These are phyloP conservation scores for Pseudopithomyces chartarum DNA, from an alignment of 2,329 filamentous ascomycete species.

Conservation along the genomic window DNA sequence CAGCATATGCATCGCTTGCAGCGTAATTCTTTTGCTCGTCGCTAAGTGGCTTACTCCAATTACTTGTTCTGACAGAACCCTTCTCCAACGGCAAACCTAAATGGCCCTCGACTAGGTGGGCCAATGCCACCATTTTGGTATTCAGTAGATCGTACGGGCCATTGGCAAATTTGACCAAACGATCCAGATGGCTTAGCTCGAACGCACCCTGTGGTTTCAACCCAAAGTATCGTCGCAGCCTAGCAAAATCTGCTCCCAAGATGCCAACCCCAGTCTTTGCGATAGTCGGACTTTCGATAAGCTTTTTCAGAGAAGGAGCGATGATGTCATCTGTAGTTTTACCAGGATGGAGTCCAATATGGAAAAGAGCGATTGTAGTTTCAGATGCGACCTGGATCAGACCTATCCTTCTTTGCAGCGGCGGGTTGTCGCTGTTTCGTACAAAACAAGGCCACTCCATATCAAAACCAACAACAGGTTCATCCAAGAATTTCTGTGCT, in stretches of 20 bases:
- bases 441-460: slow-evolving; percentile 74
- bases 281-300: slow-evolving; percentile 73
- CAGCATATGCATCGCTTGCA: slow-evolving; percentile 87
- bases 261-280: slow-evolving; percentile 80
- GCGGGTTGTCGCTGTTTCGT: slow-evolving; percentile 49
- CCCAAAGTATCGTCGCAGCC: slow-evolving; percentile 68
- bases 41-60: slow-evolving; percentile 72
- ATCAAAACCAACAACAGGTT: slow-evolving; percentile 83
- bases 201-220: slow-evolving; percentile 71
- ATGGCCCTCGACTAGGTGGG: slow-evolving; percentile 71
- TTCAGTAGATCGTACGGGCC: slow-evolving; percentile 45
- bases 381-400: slow-evolving; percentile 82
- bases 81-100: slow-evolving; percentile 79
- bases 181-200: slow-evolving; percentile 83
- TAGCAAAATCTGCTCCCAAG: slow-evolving; percentile 63
- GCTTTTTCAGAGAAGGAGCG: slow-evolving; percentile 69
- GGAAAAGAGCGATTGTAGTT: slow-evolving; percentile 78
- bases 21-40: slow-evolving; percentile 72
- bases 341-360: slow-evolving; percentile 66
- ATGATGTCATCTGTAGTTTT: slow-evolving; percentile 60
- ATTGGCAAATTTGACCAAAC: slow-evolving; percentile 70
- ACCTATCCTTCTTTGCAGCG: slow-evolving; percentile 72
- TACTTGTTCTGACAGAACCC: slow-evolving; percentile 73
- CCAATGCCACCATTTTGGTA: slow-evolving; percentile 64
- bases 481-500: slow-evolving; percentile 67